Conservation (phyloP, 495 filamentous ascomycete species). For the Filosporella fistucella region DNA sequence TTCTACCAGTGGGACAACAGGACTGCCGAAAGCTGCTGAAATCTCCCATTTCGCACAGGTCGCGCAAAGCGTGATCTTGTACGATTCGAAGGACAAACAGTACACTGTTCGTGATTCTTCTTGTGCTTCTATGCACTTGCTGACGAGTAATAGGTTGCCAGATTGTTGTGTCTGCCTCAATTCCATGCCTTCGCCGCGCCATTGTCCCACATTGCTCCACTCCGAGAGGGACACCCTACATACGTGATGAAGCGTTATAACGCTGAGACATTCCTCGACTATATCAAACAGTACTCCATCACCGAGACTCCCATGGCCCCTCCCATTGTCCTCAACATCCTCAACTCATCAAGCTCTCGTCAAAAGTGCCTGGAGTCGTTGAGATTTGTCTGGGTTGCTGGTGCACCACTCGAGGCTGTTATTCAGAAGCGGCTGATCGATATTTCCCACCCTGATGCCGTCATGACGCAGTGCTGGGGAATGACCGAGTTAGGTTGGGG, state of each 20-base stretch:
- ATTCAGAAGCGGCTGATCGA: slow-evolving; percentile 8
- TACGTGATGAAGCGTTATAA: slow-evolving; percentile 61
- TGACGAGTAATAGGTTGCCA: slow-evolving; percentile 3
- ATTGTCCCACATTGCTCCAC: slow-evolving; percentile 37
- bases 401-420: slow-evolving; percentile 4
- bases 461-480: slow-evolving; percentile 37
- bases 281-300: slow-evolving; percentile 44
- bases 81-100: slow-evolving; percentile 7
- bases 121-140: background rate
- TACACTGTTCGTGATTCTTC: background rate
- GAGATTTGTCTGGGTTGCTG: slow-evolving; percentile 2
- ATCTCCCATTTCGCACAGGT: slow-evolving; percentile 16
- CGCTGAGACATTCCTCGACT: slow-evolving; percentile 38
- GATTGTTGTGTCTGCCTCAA: slow-evolving; percentile 45
- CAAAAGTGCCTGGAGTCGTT: background rate
- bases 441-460: slow-evolving; percentile 28
- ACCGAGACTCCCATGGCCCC: slow-evolving; percentile 40
- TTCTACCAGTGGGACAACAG: slow-evolving; percentile 18
- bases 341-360: background rate
- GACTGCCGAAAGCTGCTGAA: slow-evolving; percentile 20
- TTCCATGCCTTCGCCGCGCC: slow-evolving; percentile 56
- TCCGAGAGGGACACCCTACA: slow-evolving; percentile 38
- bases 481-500: slow-evolving; percentile 46
- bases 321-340: slow-evolving; percentile 2
- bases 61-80: slow-evolving; percentile 18